Base-by-base conservation (phyloP, 139 green algal species). In the Coelastrella sp. region DNA sequence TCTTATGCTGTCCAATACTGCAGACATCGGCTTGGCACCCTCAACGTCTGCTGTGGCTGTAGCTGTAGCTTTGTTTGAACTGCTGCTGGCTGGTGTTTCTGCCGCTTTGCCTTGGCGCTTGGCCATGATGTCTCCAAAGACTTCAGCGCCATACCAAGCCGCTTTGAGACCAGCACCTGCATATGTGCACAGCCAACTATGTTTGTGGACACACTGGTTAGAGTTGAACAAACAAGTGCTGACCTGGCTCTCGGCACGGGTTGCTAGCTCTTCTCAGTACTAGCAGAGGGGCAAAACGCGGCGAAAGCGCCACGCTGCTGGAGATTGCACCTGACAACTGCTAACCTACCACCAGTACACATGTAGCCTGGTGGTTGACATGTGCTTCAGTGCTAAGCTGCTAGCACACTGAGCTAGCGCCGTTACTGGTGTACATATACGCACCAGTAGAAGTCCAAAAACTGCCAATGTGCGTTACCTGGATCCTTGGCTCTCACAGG, bases 1-100 rank as follows among this genome's bases (percentile, higher is more conserved):
- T 22, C 89, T 66, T 54, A 98, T 93, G 5, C 59, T 56, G 0
- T 90, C 92, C 3, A 97, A 56, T 0, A 89, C 93, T n/a, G 92
- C 83, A 19, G 95, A 92, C 5, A 87, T 23, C 6, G 61, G 14
- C 13, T 61, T 78, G 64, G 6, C 61, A 75, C 19, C 32, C 32
- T 47, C 32, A 47, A 47, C 79, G 11, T 5, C 64, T 77, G 82
- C 82, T 87, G 78, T 23, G 16, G 78, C 78, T 84, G 78, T 23
- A 56, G 19, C 68, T 47, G 8, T 68, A 17, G 22, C 0, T 47
- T 47, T 84, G 78, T 59, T 84, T 2, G 56, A 19, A 65, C 82
- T 87, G 64, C 61, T 87, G 64, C 23, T 87, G 22, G n/a, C 32
- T 59, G 57, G 13, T 23, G 8, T 19, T 23, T 59, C 79, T 87